A percentile compares a stretch with the other conserved stretches of the same genome.
Conservation (phyloP, 331 rosid genomes). For the Cydonia oblonga region DNA sequence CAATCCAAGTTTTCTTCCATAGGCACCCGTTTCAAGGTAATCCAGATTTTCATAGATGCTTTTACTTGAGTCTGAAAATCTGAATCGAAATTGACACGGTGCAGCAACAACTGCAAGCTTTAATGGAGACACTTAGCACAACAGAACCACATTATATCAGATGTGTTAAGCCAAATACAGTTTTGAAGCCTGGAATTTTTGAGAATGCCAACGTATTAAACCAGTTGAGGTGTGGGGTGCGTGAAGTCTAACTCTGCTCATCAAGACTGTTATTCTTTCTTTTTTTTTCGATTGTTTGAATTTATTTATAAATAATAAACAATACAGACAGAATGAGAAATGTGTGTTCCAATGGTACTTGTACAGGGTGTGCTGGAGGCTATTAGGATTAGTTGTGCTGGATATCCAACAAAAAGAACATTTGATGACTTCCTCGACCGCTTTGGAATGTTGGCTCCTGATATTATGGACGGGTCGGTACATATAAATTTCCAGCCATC, state of each 20-base stretch:
- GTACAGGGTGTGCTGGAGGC: conserved; percentile 86
- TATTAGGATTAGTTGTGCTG: conserved; percentile 79
- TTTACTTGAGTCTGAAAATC: conserved; percentile 3
- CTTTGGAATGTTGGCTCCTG: conserved; percentile 81
- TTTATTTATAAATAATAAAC: neutral
- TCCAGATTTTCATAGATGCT: neutral
- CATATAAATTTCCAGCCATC: too few relatives aligned
- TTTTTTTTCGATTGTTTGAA: neutral
- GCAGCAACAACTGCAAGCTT: conserved; percentile 79
- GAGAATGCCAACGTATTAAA: conserved; percentile 66
- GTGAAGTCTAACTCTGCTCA: conserved; percentile 10
- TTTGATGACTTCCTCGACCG: conserved; percentile 80
- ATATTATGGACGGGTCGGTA: conserved; percentile 58
- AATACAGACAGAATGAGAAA: neutral
- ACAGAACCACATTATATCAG: conserved; percentile 89
- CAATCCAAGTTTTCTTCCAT: conserved; percentile 81
- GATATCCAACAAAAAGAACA: conserved; percentile 82
- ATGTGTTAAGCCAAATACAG: conserved; percentile 83
- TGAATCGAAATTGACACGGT: conserved; percentile 15
- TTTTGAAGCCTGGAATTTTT: conserved; percentile 78
- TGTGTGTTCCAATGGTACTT: neutral
- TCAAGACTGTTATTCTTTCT: too few relatives aligned
- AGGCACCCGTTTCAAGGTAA: conserved; percentile 73
- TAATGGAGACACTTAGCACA: conserved; percentile 72
- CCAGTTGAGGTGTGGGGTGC: conserved; percentile 80